Conservation (phyloP, 2,329 filamentous ascomycete species). For the Colletotrichum somersetense region DNA sequence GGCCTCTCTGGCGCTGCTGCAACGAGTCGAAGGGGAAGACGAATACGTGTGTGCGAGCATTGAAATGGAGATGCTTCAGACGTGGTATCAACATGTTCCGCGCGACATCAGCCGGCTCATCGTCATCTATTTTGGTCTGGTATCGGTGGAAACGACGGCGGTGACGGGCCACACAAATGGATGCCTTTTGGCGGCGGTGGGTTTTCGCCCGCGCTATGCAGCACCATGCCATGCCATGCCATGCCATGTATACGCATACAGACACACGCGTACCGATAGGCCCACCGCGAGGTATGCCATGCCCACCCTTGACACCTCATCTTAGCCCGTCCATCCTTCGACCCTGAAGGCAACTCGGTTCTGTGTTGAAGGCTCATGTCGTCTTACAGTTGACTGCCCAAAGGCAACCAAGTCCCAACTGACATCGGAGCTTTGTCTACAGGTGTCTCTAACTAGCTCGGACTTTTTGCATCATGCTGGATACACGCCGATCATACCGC, state of each 20-base stretch:
- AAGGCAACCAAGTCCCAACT: not conserved
- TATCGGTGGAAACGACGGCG: constrained; percentile 7
- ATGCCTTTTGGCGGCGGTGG: constrained; percentile 2
- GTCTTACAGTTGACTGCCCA: not conserved
- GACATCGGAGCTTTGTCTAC: not conserved
- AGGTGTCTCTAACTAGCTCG: not conserved
- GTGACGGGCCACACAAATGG: constrained; percentile 23
- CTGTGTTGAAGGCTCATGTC: not conserved
- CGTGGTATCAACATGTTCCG: constrained; percentile 12
- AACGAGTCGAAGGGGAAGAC: not conserved
- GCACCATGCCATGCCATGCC: not conserved
- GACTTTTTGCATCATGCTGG: not conserved
- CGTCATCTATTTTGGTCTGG: constrained; percentile 24
- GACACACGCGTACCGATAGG: not conserved
- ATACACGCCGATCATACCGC: no score
- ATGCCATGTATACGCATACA: not conserved
- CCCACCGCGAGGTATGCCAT: constrained; percentile 12
- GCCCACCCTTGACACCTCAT: constrained; percentile 19
- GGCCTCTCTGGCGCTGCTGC: constrained; percentile 1
- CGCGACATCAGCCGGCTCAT: constrained; percentile 28
- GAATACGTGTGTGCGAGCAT: not conserved
- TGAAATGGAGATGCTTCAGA: constrained; percentile 8
- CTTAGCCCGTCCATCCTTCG: not conserved
- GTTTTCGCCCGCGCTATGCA: constrained; percentile 11
- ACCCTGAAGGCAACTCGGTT: not conserved